These are phyloP conservation scores for Kalmusia sp. DNA, from an alignment of 2,329 filamentous ascomycete genomes.

Conservation along the genomic window DNA sequence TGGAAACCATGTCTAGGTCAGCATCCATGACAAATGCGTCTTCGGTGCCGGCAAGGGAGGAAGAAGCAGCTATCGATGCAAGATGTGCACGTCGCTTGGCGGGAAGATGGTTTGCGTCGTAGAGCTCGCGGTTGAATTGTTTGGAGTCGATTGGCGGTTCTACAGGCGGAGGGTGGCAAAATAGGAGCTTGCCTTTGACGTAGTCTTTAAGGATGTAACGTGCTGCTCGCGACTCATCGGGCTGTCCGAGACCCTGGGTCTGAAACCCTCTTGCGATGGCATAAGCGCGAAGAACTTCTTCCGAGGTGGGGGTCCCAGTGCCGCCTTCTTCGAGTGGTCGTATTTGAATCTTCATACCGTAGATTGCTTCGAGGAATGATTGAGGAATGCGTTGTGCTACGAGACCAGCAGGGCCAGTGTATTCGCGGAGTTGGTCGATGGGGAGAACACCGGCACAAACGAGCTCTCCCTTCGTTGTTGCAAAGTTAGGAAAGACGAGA, in stretches of 20 bases:
- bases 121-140: conserved; percentile 89
- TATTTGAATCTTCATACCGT: conserved; percentile 87
- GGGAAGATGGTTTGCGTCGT: conserved; percentile 82
- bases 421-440: conserved; percentile 95
- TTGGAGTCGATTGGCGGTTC: conserved; percentile 69
- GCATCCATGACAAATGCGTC: conserved; percentile 51
- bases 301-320: conserved; percentile 82
- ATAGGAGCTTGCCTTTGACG: conserved; percentile 93
- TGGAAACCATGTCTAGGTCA: conserved; percentile 58
- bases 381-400: conserved; percentile 87
- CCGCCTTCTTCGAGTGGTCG: conserved; percentile 90
- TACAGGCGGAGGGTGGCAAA: conserved; percentile 83
- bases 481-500: conserved; percentile 98
- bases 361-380: conserved; percentile 87
- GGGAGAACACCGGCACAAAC: conserved; percentile 94
- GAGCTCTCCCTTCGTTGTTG: conserved; percentile 92
- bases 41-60: conserved; percentile 45
- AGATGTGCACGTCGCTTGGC: conserved; percentile 77
- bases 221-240: conserved; percentile 91
- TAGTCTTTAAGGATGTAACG: conserved; percentile 95
- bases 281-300: conserved; percentile 85
- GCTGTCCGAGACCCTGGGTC: conserved; percentile 86
- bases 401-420: conserved; percentile 82
- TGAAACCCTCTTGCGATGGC: conserved; percentile 89
- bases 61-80: conserved; percentile 52